Evolutionary conservation across 495 filamentous ascomycete species (phyloP), one percentile per base, ranked within the genome.

Genomic region (Penicillium ochrochloron): DNA sequence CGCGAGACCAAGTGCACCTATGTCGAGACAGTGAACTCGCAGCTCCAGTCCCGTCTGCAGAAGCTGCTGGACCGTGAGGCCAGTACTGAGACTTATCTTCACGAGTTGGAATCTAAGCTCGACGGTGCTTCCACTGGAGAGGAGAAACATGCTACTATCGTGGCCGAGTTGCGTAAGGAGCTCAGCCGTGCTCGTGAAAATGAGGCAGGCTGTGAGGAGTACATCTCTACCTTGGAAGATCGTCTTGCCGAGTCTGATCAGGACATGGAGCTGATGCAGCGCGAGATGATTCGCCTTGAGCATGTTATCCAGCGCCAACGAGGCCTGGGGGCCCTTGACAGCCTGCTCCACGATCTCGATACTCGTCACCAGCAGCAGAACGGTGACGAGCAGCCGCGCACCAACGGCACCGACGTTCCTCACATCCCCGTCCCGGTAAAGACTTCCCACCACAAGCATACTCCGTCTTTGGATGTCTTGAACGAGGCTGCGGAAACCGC

Each of bases 201-300:
- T 70, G 95, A 99, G 78, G 84, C 88, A 23, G 86, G 88, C 59
- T 90, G 86, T 67, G 95, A 99, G 70, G 94, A 97, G 59, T 99
- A 99, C 72, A 98, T 99, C 53, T 94, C 95, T 4, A 98, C 94
- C 2, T 81, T 99, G 37, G 95, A 99, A 76, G 95, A 98, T 75
- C 89, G 95, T 19, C 85, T 99, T 17, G 96, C 96, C 0, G 95
- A 99, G 76, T 87, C 93, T 5, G 95, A 99, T 69, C 94, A 97
- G 72, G 96, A 99, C 70, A 89, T 92, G 70, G 95, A 98, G 71
- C 74, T 96, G 60, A 96, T 98, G 94, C 92, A 97, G 77, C 90
- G 93, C 29, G 95, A 99, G 73, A 91, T 99, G 68, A 89, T 96
- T 73, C 88, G 94, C 41, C 81, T 99, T 37, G 94, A 97, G 74